Percentiles rank a stretch among this genome's conserved stretches.
phyloP scores from a whole-genome alignment of 177 flowering plant genomes.

The Vitis hybrid region DNA sequence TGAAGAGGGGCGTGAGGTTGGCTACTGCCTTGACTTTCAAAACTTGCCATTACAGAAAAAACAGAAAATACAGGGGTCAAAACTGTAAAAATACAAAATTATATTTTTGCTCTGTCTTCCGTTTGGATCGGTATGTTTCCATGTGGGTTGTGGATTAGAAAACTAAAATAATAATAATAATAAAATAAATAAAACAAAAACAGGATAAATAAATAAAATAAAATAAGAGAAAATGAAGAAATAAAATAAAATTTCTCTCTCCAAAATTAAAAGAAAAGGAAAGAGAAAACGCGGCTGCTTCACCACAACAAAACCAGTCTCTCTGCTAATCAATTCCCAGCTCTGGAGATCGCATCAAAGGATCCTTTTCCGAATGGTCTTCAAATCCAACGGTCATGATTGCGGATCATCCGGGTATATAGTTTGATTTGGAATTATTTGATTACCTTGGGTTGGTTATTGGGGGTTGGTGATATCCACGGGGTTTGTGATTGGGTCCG shows the following conservation, averaged over 20 bases:
- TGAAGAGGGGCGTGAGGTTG: neutral
- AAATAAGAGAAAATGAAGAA: neutral
- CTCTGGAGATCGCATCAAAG: slow-evolving; percentile 17
- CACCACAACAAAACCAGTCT: slow-evolving; percentile 23
- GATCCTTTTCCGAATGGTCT: neutral
- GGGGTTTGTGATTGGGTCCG: slow-evolving; percentile 21
- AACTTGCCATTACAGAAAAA: neutral
- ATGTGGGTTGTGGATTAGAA: slow-evolving; percentile 2
- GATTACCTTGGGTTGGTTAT: neutral
- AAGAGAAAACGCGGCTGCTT: slow-evolving; percentile 41
- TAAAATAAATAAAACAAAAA: too few relatives aligned
- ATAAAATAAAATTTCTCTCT: slow-evolving; percentile 5
- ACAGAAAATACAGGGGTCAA: slow-evolving; percentile 1
- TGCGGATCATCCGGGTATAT: neutral
- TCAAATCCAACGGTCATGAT: neutral
- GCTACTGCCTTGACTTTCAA: neutral
- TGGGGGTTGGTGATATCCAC: slow-evolving; percentile 20
- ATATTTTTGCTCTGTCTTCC: slow-evolving; percentile 3
- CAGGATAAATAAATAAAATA: too few relatives aligned
- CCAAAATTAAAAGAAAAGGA: slow-evolving; percentile 12
- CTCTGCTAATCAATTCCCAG: slow-evolving; percentile 22
- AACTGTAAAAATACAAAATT: neutral
- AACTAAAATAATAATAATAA: neutral
- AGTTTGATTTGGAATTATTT: neutral
- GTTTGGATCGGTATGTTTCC: slow-evolving; percentile 24